A percentile compares a stretch with the other conserved stretches of the same genome.
phyloP scores from a whole-genome alignment of 768 basidiomycete species.

The Neoboletus magnificus region DNA sequence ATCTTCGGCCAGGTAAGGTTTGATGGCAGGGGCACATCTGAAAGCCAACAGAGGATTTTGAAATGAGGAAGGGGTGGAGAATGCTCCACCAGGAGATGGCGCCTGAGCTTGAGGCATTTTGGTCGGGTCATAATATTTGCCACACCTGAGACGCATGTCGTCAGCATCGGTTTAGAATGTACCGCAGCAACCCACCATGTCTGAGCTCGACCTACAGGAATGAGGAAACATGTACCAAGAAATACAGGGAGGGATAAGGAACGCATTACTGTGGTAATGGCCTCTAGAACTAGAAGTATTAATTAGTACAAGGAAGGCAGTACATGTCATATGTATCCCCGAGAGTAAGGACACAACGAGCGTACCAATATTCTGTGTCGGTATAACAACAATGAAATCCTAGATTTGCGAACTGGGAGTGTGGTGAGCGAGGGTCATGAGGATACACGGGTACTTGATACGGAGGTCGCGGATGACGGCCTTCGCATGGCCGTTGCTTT shows the following conservation, averaged over 20 bases:
- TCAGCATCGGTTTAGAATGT: neutral
- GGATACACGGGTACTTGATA: neutral
- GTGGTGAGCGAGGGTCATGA: constrained; percentile 5
- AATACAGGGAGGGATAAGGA: constrained; percentile 11
- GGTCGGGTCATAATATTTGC: constrained; percentile 51
- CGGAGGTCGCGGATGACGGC: neutral
- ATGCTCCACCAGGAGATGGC: constrained; percentile 48
- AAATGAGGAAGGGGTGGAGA: constrained; percentile 38
- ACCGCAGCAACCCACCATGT: constrained; percentile 25
- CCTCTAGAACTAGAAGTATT: neutral
- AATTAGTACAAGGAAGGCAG: neutral
- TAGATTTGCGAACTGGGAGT: neutral
- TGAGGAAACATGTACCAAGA: constrained; percentile 11
- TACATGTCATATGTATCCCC: neutral
- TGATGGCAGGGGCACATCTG: constrained; percentile 55
- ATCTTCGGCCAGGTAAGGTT: constrained; percentile 58
- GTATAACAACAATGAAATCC: neutral
- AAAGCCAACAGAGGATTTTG: constrained; percentile 48
- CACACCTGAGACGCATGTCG: constrained; percentile 33
- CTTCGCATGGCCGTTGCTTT: neutral
- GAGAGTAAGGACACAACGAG: neutral
- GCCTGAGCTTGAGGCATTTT: constrained; percentile 32
- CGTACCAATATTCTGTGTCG: constrained; percentile 4
- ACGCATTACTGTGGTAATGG: constrained; percentile 3
- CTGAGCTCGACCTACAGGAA: constrained; percentile 19